These are phyloP conservation scores for Trichoderma koningiopsis DNA, from an alignment of 2,329 filamentous ascomycete genomes.

Conservation along the genomic window DNA sequence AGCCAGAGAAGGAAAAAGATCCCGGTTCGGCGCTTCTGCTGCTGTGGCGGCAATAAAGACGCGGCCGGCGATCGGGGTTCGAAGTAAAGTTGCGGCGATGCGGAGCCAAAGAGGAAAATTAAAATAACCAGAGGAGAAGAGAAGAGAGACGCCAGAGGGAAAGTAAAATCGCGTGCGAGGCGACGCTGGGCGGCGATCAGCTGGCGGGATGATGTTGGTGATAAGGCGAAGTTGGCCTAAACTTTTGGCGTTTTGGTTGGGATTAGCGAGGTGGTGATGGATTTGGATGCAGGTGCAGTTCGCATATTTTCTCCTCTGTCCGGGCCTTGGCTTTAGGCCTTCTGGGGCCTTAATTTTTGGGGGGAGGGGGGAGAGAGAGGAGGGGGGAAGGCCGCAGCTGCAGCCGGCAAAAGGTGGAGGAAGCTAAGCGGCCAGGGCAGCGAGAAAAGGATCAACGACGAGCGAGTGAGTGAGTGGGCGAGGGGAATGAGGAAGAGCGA, in stretches of 20 bases:
- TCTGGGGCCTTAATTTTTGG: not conserved
- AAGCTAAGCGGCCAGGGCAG: not conserved
- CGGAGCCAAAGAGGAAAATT: not conserved
- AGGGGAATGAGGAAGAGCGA: not conserved
- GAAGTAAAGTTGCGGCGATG: not conserved
- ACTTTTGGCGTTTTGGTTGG: constrained; percentile 2
- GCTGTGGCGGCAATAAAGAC: not conserved
- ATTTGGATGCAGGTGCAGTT: constrained; percentile 8
- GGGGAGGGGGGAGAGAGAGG: not conserved
- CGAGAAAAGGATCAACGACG: not conserved
- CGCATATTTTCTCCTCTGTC: constrained; percentile 13
- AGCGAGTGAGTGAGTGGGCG: not conserved
- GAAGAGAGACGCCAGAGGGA: not conserved
- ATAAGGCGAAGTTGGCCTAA: constrained; percentile 1
- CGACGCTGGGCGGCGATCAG: not conserved
- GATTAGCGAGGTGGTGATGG: constrained; percentile 1
- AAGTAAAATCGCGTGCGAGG: not conserved
- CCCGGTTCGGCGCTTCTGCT: not conserved
- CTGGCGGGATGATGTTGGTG: not conserved
- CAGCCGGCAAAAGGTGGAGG: constrained; percentile 23
- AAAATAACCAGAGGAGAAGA: not conserved
- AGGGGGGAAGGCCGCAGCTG: constrained; percentile 9
- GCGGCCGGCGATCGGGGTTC: not conserved
- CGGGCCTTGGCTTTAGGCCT: constrained; percentile 7
- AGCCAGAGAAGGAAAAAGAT: not conserved